Evolutionary conservation across 2,329 filamentous ascomycete genomes (phyloP).

Genomic region (Keithomyces neogunnii): DNA sequence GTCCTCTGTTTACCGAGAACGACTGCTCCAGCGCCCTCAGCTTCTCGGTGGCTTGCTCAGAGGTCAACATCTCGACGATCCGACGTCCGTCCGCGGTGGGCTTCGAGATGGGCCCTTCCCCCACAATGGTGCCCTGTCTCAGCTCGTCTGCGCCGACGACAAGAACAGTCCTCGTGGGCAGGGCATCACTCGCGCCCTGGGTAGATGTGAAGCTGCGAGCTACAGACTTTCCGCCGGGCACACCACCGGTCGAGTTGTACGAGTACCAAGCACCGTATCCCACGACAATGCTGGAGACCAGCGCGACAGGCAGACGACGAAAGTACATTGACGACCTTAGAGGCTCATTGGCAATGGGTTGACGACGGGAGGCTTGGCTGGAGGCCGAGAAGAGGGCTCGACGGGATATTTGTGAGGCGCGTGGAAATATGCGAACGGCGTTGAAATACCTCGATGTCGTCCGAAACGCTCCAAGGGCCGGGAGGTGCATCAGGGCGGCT

Average conservation of each 20-base stretch:
- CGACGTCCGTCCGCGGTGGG: slow-evolving; percentile 74
- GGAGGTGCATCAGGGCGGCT: slow-evolving; percentile 60
- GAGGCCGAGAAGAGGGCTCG: slow-evolving; percentile 28
- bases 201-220: slow-evolving; percentile 35
- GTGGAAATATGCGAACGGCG: slow-evolving; percentile 49
- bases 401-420: slow-evolving; percentile 26
- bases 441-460: slow-evolving; percentile 58
- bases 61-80: slow-evolving; percentile 91
- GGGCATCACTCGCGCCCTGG: slow-evolving; percentile 26
- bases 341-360: slow-evolving; percentile 37
- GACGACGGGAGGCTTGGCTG: slow-evolving; percentile 13
- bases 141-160: slow-evolving; percentile 87
- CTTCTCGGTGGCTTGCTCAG: slow-evolving; percentile 87
- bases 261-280: slow-evolving; percentile 72
- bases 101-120: slow-evolving; percentile 82
- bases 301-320: slow-evolving; percentile 56
- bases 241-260: slow-evolving; percentile 40
- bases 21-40: slow-evolving; percentile 85
- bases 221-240: slow-evolving; percentile 21
- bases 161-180: slow-evolving; percentile 59
- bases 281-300: slow-evolving; percentile 59
- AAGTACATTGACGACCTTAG: slow-evolving; percentile 68
- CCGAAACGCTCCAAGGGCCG: slow-evolving; percentile 58
- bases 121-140: slow-evolving; percentile 77
- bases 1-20: slow-evolving; percentile 78